Base-by-base conservation (phyloP, 306 rosid genomes). In the Cucumis cinereus region DNA sequence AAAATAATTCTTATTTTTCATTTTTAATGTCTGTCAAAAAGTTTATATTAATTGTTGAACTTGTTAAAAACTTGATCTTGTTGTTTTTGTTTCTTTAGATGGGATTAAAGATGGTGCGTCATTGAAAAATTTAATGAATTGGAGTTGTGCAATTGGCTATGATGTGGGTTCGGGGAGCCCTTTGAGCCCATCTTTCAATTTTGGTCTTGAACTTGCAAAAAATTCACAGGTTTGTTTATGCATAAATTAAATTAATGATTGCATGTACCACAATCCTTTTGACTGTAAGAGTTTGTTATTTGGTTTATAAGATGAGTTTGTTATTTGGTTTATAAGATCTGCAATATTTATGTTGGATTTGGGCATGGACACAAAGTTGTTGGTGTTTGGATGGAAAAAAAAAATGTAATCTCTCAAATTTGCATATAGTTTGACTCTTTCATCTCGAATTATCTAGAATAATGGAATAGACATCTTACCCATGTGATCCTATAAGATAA, bases 101-200 rank as follows among this genome's bases (percentile, higher is more conserved):
- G 93, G 90, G 79, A 84, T 16, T 60, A 85, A 72, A 64, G 87
- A 87, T 35, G 66, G 70, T 24, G 79, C 79, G 64, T 85, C 84
- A 50, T 89, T 76, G 64, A 80, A 76, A 80, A 86, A 88, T 84
- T 81, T 88, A 78, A 91, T 62, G 87, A 91, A 91, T 83, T 93
- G 97, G 98, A 93, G 97, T 52, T 89, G 90, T 79, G 98, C 95
- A 40, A 79, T 91, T 82, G 93, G 93, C 77, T 94, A 92, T 78
- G 93, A 90, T 49, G 92, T 82, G 82, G 97, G 99, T 83, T 90
- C 93, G 30, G 85, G 92, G 67, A 92, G 96, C 81, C 99, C 95
- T 60, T 75, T 89, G 92, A 85, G 90, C 78, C 97, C 97, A 30
- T 94, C 97, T 64, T 94, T 92, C 92, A 92, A 89, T 83, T 94